Conservation (phyloP, 1,139 yeast species). For the Yueomyces sp. region DNA sequence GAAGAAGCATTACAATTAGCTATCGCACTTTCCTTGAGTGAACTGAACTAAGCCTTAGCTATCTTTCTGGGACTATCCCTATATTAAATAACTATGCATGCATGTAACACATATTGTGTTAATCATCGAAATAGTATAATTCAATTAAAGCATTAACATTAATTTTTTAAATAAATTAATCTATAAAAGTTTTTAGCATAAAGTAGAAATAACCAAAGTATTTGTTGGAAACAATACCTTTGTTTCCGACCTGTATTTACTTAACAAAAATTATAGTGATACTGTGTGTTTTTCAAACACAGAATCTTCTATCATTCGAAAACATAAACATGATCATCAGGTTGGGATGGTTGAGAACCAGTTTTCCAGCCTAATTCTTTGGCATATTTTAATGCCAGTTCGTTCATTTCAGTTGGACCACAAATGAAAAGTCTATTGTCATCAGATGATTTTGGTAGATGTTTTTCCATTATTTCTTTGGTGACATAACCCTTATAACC, state of each 20-base stretch:
- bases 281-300: too few relatives aligned
- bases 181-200: too few relatives aligned
- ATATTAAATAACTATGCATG: too few relatives aligned
- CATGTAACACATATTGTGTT: too few relatives aligned
- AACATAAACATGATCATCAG: conserved; percentile 58
- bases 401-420: conserved; percentile 69
- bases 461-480: conserved; percentile 39
- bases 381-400: conserved; percentile 35
- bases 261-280: too few relatives aligned
- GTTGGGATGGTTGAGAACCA: conserved; percentile 36
- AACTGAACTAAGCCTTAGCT: conserved; percentile 5
- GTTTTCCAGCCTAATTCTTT: conserved; percentile 52
- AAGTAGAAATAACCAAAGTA: too few relatives aligned
- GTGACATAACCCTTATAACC: conserved; percentile 52
- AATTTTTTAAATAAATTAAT: too few relatives aligned
- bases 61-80: too few relatives aligned
- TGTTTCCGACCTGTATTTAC: too few relatives aligned
- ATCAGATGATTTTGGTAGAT: conserved; percentile 37
- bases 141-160: too few relatives aligned
- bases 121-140: too few relatives aligned
- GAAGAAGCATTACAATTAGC: conserved; percentile 23
- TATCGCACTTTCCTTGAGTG: conserved; percentile 24
- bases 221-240: too few relatives aligned
- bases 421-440: conserved; percentile 50
- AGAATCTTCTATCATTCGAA: conserved; percentile 27